A percentile compares a stretch with the other conserved stretches of the same genome.
These are phyloP conservation scores for Parietichytrium sp. DNA, from an alignment of 108 stramenopile species.

Conservation along the genomic window DNA sequence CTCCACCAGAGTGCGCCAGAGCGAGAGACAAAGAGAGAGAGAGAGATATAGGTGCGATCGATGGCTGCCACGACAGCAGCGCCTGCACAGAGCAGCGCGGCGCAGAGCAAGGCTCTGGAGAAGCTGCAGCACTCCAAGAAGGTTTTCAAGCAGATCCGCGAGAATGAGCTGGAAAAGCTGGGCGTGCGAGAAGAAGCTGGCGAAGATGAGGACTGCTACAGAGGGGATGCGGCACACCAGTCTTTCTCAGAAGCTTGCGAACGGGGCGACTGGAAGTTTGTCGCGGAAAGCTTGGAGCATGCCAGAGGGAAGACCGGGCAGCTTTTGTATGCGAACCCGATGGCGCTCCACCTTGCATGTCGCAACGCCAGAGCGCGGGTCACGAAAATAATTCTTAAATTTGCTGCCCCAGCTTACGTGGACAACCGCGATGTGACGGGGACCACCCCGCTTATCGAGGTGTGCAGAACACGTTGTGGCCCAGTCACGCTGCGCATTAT, in stretches of 20 bases:
- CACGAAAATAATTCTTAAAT: neutral
- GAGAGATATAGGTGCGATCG: too few relatives aligned
- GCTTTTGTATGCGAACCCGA: neutral
- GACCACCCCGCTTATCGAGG: neutral
- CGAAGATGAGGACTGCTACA: neutral
- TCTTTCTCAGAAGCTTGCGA: neutral
- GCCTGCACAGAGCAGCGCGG: neutral
- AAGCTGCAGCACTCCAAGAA: neutral
- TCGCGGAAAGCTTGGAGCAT: neutral
- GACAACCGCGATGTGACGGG: neutral
- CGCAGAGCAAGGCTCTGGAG: neutral
- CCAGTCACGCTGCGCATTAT: neutral
- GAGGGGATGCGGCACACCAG: neutral
- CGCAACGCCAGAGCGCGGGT: neutral
- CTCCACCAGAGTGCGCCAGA: too few relatives aligned
- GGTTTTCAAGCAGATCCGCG: neutral
- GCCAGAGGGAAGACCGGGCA: neutral
- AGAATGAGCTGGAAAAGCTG: neutral
- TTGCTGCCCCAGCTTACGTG: neutral
- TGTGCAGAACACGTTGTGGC: neutral
- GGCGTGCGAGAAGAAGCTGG: neutral
- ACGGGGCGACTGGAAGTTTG: neutral
- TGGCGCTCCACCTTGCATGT: neutral
- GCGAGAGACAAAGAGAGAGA: too few relatives aligned
- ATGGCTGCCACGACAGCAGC: neutral